Conservation (phyloP, 2,329 filamentous ascomycete species). For the Fusarium nematophilum region DNA sequence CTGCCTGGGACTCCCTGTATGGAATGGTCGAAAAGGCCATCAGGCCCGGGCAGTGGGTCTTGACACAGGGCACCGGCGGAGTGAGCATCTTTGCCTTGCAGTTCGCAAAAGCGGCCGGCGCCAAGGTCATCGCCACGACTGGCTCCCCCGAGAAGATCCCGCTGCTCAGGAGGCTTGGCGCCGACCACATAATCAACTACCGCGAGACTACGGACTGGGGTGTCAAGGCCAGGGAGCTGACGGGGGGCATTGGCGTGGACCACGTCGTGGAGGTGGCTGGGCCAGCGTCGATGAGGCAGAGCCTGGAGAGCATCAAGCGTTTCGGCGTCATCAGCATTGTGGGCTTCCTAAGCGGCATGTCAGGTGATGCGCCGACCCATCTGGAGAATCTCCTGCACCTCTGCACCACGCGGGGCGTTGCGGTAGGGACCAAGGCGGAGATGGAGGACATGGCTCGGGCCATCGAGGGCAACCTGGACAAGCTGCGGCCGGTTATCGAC, state of each 20-base stretch:
- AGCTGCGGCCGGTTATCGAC: slow-evolving; percentile 57
- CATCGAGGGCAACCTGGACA: slow-evolving; percentile 58
- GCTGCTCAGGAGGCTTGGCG: slow-evolving; percentile 53
- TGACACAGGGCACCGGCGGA: slow-evolving; percentile 57
- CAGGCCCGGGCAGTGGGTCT: slow-evolving; percentile 50
- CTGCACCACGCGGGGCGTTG: slow-evolving; percentile 57
- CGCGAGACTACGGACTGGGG: slow-evolving; percentile 54
- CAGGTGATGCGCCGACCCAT: slow-evolving; percentile 1
- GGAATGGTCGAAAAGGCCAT: slow-evolving; percentile 52
- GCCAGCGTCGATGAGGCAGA: slow-evolving; percentile 52
- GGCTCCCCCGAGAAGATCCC: slow-evolving; percentile 51
- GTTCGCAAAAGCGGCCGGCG: slow-evolving; percentile 54
- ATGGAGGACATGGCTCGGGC: slow-evolving; percentile 62
- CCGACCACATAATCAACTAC: slow-evolving; percentile 58
- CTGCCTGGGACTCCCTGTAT: slow-evolving; percentile 69
- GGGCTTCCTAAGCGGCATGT: slow-evolving; percentile 29
- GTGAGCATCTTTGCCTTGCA: slow-evolving; percentile 55
- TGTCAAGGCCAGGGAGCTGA: slow-evolving; percentile 49
- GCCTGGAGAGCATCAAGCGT: slow-evolving; percentile 52
- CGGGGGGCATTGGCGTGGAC: slow-evolving; percentile 53
- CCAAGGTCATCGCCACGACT: slow-evolving; percentile 56
- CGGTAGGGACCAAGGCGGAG: slow-evolving; percentile 56
- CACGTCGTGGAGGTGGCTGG: slow-evolving; percentile 58
- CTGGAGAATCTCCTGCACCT: slow-evolving; percentile 13
- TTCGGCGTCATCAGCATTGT: slow-evolving; percentile 56